Percentiles rank a stretch among this genome's conserved stretches.
These are phyloP conservation scores for Aspergillus saccharolyticus DNA, from an alignment of 495 filamentous ascomycete species.

Conservation along the genomic window DNA sequence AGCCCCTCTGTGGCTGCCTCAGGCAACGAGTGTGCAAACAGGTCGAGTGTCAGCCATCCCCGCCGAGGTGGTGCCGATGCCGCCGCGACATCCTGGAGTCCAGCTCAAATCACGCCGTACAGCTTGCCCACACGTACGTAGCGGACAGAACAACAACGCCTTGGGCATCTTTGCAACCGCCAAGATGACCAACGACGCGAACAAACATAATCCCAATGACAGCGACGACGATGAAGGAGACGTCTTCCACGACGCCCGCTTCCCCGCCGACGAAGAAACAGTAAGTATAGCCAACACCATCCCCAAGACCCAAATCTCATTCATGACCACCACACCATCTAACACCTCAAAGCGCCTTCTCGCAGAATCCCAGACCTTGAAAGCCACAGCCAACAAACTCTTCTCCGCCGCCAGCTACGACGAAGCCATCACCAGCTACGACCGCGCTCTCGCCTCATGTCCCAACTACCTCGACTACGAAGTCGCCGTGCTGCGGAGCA, in stretches of 20 bases:
- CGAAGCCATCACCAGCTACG: constrained; percentile 85
- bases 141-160: neutral
- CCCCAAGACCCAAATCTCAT: constrained; percentile 3
- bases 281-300: constrained; percentile 37
- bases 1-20: neutral
- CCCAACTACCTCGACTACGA: constrained; percentile 90
- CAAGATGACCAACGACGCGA: constrained; percentile 13
- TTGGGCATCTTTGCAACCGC: neutral
- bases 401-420: constrained; percentile 70
- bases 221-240: constrained; percentile 37
- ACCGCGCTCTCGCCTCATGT: constrained; percentile 73
- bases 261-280: constrained; percentile 74
- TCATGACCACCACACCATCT: constrained; percentile 6
- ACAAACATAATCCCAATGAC: constrained; percentile 4
- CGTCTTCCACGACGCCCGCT: constrained; percentile 48
- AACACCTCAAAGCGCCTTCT: constrained; percentile 53
- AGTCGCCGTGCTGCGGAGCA: constrained; percentile 78
- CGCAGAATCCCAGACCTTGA: constrained; percentile 66
- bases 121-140: neutral
- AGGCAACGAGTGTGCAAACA: too few species aligned
- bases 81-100: neutral
- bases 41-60: neutral
- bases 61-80: neutral
- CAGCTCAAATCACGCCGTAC: too few species aligned
- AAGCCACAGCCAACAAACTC: constrained; percentile 70